Conservation (phyloP, 1,284 basidiomycete species). For the Naganishia liquefaciens region DNA sequence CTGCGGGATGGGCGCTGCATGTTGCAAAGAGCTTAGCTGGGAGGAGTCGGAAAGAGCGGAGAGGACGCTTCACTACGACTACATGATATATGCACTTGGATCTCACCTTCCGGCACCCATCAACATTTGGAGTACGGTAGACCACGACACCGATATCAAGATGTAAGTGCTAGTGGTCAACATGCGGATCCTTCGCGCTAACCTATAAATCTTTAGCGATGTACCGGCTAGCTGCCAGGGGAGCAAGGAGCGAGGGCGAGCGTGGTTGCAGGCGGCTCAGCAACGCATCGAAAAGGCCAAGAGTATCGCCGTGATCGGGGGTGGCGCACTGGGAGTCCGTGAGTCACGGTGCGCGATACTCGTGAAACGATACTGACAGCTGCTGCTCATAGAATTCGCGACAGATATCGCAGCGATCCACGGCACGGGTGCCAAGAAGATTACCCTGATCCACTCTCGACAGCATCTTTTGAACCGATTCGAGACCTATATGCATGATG, state of each 20-base stretch:
- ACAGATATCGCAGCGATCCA: constrained; percentile 55
- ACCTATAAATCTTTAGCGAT: background rate
- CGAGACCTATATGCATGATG: constrained; percentile 47
- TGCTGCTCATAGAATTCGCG: constrained; percentile 51
- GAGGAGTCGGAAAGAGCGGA: constrained; percentile 38
- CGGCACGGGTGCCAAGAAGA: constrained; percentile 56
- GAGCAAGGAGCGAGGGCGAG: constrained; percentile 35
- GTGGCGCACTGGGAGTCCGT: constrained; percentile 58
- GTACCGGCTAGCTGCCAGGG: constrained; percentile 7
- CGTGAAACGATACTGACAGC: background rate
- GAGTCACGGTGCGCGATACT: constrained; percentile 32
- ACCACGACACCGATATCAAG: constrained; percentile 33
- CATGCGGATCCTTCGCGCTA: background rate
- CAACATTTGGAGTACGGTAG: constrained; percentile 45
- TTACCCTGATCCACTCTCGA: constrained; percentile 57
- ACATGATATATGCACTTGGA: constrained; percentile 55
- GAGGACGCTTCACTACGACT: constrained; percentile 52
- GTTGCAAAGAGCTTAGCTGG: constrained; percentile 25
- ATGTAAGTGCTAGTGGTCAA: background rate
- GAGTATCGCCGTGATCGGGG: constrained; percentile 55
- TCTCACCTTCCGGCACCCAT: constrained; percentile 50
- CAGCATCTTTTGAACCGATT: constrained; percentile 27
- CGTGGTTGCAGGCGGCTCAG: constrained; percentile 39
- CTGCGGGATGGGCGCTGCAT: constrained; percentile 14
- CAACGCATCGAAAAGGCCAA: constrained; percentile 47